These are phyloP conservation scores for Arthrobotrys pseudoclavata DNA, from an alignment of 2,329 filamentous ascomycete species.

Conservation along the genomic window DNA sequence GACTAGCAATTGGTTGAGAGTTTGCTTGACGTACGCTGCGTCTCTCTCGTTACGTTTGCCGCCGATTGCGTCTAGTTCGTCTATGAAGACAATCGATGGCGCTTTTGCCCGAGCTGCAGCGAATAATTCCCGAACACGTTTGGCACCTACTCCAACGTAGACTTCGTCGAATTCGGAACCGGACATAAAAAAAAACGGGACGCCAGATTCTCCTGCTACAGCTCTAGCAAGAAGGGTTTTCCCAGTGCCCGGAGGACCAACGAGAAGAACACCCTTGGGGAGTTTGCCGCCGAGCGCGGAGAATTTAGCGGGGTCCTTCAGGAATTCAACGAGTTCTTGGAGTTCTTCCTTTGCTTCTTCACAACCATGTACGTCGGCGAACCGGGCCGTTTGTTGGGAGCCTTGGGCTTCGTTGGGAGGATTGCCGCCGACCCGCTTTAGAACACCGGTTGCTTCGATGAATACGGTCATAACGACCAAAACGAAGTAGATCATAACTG, in stretches of 20 bases:
- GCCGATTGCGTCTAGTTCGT: slow-evolving; percentile 93
- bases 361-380: slow-evolving; percentile 94
- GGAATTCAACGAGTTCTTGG: slow-evolving; percentile 94
- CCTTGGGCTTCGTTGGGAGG: slow-evolving; percentile 88
- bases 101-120: slow-evolving; percentile 84
- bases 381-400: slow-evolving; percentile 90
- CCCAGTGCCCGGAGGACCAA: slow-evolving; percentile 95
- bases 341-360: slow-evolving; percentile 99
- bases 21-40: slow-evolving; percentile 95
- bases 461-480: slow-evolving; percentile 84
- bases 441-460: slow-evolving; percentile 82
- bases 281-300: slow-evolving; percentile 94
- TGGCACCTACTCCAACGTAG: slow-evolving; percentile 95
- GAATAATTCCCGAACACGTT: slow-evolving; percentile 96
- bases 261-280: slow-evolving; percentile 93
- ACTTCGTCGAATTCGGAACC: slow-evolving; percentile 98
- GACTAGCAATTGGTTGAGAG: slow-evolving; percentile 94
- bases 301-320: slow-evolving; percentile 93
- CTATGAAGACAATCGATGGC: slow-evolving; percentile 94
- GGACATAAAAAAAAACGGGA: slow-evolving; percentile 99
- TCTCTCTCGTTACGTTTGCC: slow-evolving; percentile 93
- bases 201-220: slow-evolving; percentile 94
- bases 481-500: slow-evolving; percentile 81
- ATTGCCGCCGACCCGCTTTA: slow-evolving; percentile 81
- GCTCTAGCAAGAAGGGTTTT: slow-evolving; percentile 96